Base-by-base conservation (phyloP, 768 basidiomycete genomes). In the Pleurotus djamor region DNA sequence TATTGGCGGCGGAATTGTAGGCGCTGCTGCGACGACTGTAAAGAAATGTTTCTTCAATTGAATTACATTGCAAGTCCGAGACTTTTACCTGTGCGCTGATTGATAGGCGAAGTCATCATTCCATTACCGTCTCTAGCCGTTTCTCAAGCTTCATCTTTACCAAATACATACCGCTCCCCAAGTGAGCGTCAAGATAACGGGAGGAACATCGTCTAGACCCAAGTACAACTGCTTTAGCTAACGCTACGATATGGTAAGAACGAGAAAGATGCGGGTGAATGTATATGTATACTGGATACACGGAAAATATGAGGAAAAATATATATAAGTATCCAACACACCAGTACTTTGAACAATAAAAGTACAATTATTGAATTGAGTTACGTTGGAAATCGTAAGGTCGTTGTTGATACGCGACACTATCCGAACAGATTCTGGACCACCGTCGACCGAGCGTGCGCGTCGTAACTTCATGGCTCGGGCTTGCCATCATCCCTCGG, bases 401-500 rank as follows among this genome's bases (percentile, higher is more conserved):
- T 54, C 32, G 34, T n/a, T 16, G 21, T 13, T 14, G 14, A 51
- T 32, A 51, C 34, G n/a, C 34, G 49, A 51, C 34, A 32, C 17
- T n/a, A 51, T 35, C 49, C 49, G 33, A 28, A 28, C 21, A 28
- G 21, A 28, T 28, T 28, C 21, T 28, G 21, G 21, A 28, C 21
- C 21, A 28, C 21, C 21, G 21, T 28, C 21, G 21, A 28, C 21
- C 21, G 21, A 32, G n/a, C 12, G 49, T 32, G 28, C 33, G 17
- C 49, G 32, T 51, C n/a, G 49, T 16, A 16, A n/a, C 7, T 47
- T 43, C n/a, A 58, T 41, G 61, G 34, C n/a, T 52, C 51, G 3
- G 28, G 35, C 32, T 36, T 63, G 58, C 43, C 57, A 32, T 68
- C 68, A 10, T 69, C 69, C 13, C 68, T 59, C 4, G 37, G 36